A percentile compares a stretch with the other conserved stretches of the same genome.
Evolutionary conservation across 805 yeast species (phyloP).

Genomic region (Jamesozyma rosinii): DNA sequence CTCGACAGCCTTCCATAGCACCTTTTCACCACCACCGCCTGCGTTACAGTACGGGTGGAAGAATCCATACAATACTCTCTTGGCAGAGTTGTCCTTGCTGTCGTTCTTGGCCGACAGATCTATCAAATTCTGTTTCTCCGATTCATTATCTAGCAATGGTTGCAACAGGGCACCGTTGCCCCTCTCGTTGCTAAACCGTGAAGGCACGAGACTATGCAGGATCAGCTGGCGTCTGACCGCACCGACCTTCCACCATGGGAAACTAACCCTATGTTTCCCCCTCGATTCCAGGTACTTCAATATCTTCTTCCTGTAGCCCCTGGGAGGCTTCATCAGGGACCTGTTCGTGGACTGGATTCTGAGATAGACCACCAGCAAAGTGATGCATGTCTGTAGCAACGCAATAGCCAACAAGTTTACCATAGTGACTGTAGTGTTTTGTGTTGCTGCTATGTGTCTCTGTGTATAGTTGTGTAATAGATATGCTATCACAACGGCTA

Average conservation of each 20-base stretch:
- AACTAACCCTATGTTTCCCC: slow-evolving; percentile 2
- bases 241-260: slow-evolving; percentile 24
- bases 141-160: background rate
- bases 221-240: slow-evolving; percentile 34
- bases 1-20: slow-evolving; percentile 86
- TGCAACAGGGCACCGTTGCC: background rate
- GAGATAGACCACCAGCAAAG: slow-evolving; percentile 4
- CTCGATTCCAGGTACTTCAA: background rate
- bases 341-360: slow-evolving; percentile 7
- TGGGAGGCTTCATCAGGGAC: slow-evolving; percentile 3
- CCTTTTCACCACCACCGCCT: slow-evolving; percentile 98
- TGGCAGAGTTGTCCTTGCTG: slow-evolving; percentile 8
- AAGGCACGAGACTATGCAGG: slow-evolving; percentile 25
- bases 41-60: slow-evolving; percentile 95
- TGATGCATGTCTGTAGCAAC: slow-evolving; percentile 2
- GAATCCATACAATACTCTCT: slow-evolving; percentile 55
- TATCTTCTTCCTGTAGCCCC: background rate
- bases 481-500: no score
- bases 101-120: slow-evolving; percentile 1
- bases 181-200: slow-evolving; percentile 19
- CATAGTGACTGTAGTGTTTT: no score
- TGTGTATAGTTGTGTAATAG: no score
- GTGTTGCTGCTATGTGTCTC: no score
- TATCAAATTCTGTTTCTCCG: background rate
- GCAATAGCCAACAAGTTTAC: background rate